Percentiles rank a stretch among this genome's conserved stretches.
These are phyloP conservation scores for Senna tora DNA, from an alignment of 306 rosid genomes.

Conservation along the genomic window DNA sequence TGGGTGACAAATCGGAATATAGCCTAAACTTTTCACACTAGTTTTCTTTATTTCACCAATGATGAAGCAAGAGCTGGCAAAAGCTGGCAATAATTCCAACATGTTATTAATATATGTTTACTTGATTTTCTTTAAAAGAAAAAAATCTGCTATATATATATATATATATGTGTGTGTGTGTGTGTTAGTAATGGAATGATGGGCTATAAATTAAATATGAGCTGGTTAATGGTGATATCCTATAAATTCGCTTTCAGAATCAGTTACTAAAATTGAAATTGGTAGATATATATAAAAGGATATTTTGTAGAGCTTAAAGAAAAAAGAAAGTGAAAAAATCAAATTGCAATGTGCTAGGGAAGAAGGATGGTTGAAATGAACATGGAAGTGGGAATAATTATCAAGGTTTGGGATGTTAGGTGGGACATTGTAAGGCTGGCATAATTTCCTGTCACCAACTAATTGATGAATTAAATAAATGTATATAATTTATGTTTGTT, in stretches of 20 bases:
- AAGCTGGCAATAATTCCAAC: constrained; percentile 38
- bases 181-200: neutral
- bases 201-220: neutral
- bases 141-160: no score
- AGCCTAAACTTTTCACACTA: neutral
- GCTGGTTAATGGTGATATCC: no score
- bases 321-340: no score
- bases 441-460: neutral
- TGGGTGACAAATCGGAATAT: neutral
- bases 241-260: no score
- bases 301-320: no score
- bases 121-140: neutral
- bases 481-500: neutral
- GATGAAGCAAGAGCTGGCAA: constrained; percentile 22
- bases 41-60: neutral
- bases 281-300: no score
- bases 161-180: no score
- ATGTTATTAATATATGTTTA: neutral
- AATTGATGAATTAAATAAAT: neutral
- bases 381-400: neutral
- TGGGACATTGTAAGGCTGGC: neutral
- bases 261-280: no score
- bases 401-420: neutral
- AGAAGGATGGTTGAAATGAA: no score
- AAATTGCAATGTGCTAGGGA: no score